phyloP scores from a whole-genome alignment of 352 stramenopile genomes.

The Pythium graminicola region DNA sequence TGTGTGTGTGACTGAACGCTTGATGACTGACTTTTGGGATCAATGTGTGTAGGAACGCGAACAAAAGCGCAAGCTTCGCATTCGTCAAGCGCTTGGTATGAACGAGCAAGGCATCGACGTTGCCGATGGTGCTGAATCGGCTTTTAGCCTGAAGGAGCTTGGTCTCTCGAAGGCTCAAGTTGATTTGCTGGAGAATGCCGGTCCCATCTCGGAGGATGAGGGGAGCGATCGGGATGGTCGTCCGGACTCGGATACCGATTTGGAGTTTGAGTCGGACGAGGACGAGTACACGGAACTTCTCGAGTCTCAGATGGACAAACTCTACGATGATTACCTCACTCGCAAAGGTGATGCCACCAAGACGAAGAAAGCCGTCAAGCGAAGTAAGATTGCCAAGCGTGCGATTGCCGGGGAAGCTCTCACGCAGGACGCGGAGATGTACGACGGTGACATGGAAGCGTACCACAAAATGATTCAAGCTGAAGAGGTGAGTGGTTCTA shows the following conservation, averaged over 20 bases:
- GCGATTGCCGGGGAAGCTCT: conserved; percentile 74
- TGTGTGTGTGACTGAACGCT: conserved; percentile 5
- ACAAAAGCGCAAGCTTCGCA: conserved; percentile 77
- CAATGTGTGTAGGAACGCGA: conserved; percentile 81
- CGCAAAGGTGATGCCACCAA: conserved; percentile 75
- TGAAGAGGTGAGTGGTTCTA: conserved; percentile 69
- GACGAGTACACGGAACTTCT: conserved; percentile 73
- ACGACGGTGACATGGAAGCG: conserved; percentile 65
- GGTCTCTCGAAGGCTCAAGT: conserved; percentile 74
- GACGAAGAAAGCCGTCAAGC: conserved; percentile 80
- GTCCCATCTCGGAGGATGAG: conserved; percentile 41
- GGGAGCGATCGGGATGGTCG: conserved; percentile 8
- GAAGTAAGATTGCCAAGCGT: conserved; percentile 78
- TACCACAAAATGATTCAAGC: conserved; percentile 86
- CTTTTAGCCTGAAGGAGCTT: conserved; percentile 75
- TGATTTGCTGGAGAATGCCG: conserved; percentile 68
- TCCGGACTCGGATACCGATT: conserved; percentile 20
- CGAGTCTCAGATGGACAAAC: conserved; percentile 79
- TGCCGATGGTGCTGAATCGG: conserved; percentile 61
- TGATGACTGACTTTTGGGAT: background rate
- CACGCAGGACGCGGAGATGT: conserved; percentile 76
- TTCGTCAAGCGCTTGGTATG: conserved; percentile 78
- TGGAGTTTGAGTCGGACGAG: conserved; percentile 38
- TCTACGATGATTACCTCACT: conserved; percentile 76
- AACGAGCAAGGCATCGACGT: conserved; percentile 77